phyloP scores from a whole-genome alignment of 2,329 filamentous ascomycete genomes.

The Knufia fluminis region DNA sequence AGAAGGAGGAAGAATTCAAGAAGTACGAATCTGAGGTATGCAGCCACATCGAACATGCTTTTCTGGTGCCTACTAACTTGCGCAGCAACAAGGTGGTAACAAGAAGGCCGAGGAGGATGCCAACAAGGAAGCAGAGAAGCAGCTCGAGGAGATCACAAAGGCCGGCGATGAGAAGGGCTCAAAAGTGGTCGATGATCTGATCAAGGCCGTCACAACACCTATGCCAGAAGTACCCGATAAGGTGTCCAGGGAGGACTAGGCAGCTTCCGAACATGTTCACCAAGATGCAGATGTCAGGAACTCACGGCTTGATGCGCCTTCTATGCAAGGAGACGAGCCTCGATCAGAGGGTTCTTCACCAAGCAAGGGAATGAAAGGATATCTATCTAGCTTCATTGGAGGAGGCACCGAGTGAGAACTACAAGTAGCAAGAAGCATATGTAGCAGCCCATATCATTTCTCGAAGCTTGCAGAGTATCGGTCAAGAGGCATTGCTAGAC shows the following conservation, averaged over 20 bases:
- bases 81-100: conserved; percentile 85
- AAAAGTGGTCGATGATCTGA: conserved; percentile 71
- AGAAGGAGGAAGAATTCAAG: conserved; percentile 92
- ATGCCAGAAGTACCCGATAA: conserved; percentile 57
- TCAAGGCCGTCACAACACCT: conserved; percentile 76
- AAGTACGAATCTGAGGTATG: conserved; percentile 74
- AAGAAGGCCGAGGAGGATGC: conserved; percentile 70
- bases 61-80: conserved; percentile 6
- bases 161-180: conserved; percentile 71
- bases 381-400: not conserved
- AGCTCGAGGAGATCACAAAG: conserved; percentile 72
- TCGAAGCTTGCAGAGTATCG: not conserved
- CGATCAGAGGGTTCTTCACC: not conserved
- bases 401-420: not conserved
- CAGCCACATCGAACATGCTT: not conserved
- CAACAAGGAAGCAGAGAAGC: conserved; percentile 66
- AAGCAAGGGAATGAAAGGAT: not conserved
- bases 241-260: conserved; percentile 19
- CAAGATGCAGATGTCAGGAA: not conserved
- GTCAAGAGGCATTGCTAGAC: not conserved
- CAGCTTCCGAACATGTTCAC: not conserved
- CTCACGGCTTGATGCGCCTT: not conserved
- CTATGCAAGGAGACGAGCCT: not conserved
- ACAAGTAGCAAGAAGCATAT: not conserved
- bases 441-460: not conserved